Percentiles rank a stretch among this genome's conserved stretches.
These are phyloP conservation scores for Mycena sp. DNA, from an alignment of 1,284 basidiomycete species.

Conservation along the genomic window DNA sequence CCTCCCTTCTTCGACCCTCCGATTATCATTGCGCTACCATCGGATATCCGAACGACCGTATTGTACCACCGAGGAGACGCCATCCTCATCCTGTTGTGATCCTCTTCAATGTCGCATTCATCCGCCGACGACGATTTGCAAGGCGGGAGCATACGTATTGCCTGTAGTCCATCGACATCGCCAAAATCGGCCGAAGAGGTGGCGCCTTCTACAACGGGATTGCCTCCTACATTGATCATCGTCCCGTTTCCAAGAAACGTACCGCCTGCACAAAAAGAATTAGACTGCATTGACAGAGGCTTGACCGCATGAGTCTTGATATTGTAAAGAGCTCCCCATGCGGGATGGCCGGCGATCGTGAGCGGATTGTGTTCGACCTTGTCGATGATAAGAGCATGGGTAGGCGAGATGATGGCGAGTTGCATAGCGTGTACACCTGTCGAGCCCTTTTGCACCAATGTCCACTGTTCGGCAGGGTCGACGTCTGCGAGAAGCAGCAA, in stretches of 20 bases:
- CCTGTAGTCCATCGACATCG: constrained; percentile 77
- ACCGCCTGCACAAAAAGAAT: constrained; percentile 91
- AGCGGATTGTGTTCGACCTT: constrained; percentile 89
- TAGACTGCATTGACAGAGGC: constrained; percentile 75
- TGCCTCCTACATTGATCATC: constrained; percentile 80
- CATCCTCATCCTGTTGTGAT: constrained; percentile 70
- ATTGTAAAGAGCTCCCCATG: constrained; percentile 83
- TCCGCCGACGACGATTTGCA: constrained; percentile 62
- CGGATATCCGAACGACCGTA: constrained; percentile 71
- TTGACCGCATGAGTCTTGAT: constrained; percentile 68
- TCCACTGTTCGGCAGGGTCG: constrained; percentile 50
- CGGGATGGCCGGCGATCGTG: constrained; percentile 74
- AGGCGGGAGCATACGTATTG: constrained; percentile 77
- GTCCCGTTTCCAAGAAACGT: constrained; percentile 81
- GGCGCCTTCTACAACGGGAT: constrained; percentile 71
- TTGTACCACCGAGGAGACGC: constrained; percentile 83
- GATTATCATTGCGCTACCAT: constrained; percentile 84
- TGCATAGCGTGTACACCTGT: constrained; percentile 90
- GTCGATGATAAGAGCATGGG: constrained; percentile 80
- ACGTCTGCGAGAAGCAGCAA: constrained; percentile 36
- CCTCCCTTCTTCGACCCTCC: constrained; percentile 84
- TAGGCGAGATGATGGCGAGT: constrained; percentile 72
- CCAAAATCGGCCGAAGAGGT: constrained; percentile 79
- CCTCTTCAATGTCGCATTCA: constrained; percentile 70
- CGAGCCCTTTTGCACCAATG: constrained; percentile 63